Percentiles rank a stretch among this genome's conserved stretches.
Conservation (phyloP, 1,284 basidiomycete genomes). For the Moesziomyces parantarcticus region DNA sequence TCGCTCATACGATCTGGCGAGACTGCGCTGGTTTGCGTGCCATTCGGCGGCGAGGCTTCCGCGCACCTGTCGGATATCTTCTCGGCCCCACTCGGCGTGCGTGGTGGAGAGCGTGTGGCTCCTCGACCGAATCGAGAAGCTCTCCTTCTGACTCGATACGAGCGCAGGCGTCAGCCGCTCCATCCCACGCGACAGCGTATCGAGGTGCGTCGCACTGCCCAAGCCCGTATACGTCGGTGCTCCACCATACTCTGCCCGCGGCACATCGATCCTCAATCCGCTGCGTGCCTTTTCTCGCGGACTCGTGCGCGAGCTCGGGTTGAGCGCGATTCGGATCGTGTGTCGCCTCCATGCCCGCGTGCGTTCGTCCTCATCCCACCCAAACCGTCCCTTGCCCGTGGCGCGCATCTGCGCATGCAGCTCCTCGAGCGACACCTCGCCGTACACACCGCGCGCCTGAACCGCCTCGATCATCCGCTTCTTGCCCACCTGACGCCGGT, state of each 20-base stretch:
- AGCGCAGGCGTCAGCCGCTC: conserved; percentile 11
- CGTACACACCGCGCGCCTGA: not conserved
- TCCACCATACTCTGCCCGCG: not conserved
- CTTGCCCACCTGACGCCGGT: conserved; percentile 41
- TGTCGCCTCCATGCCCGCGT: conserved; percentile 34
- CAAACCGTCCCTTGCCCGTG: conserved; percentile 7
- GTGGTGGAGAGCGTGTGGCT: conserved; percentile 7
- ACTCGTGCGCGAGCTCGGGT: not conserved
- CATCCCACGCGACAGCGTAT: not conserved
- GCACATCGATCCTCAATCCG: conserved; percentile 21
- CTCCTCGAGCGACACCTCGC: conserved; percentile 7
- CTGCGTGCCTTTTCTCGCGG: too few relatives aligned
- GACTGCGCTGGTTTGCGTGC: conserved; percentile 8
- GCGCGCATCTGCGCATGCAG: conserved; percentile 7
- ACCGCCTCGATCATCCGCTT: conserved; percentile 45
- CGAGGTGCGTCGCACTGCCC: conserved; percentile 16
- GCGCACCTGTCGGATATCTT: conserved; percentile 6
- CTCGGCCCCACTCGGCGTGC: not conserved
- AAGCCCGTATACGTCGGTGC: conserved; percentile 21
- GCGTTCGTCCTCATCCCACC: conserved; percentile 23
- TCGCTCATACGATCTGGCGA: not conserved
- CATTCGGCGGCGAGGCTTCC: conserved; percentile 15
- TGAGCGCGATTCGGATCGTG: conserved; percentile 34
- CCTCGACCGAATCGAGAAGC: conserved; percentile 8
- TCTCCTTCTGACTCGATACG: conserved; percentile 30